Conservation (phyloP, 768 basidiomycete species). For the Coprinopsis strossmayeri region DNA sequence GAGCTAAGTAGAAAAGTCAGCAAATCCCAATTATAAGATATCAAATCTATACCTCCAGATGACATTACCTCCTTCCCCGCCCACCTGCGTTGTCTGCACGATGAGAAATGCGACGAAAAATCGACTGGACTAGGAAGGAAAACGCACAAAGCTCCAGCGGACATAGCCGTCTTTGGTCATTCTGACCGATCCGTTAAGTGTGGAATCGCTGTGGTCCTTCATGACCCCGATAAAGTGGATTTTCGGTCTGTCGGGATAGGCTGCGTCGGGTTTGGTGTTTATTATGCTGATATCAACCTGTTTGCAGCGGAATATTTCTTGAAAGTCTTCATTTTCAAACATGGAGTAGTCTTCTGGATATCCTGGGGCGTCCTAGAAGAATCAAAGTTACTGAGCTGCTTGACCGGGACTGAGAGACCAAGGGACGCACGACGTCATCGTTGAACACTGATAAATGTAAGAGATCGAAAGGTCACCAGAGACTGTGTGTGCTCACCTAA, state of each 20-base stretch:
- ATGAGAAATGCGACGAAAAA: background rate
- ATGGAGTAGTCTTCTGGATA: slow-evolving; percentile 30
- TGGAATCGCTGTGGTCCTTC: slow-evolving; percentile 33
- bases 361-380: slow-evolving; percentile 1
- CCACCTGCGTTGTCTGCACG: slow-evolving; percentile 31
- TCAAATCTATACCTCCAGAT: slow-evolving; percentile 46
- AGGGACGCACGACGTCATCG: slow-evolving; percentile 22
- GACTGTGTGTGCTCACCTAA: slow-evolving; percentile 42
- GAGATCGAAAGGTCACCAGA: slow-evolving; percentile 8
- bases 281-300: slow-evolving; percentile 39
- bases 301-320: slow-evolving; percentile 46
- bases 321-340: slow-evolving; percentile 44
- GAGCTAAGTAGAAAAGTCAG: slow-evolving; percentile 30
- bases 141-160: slow-evolving; percentile 59
- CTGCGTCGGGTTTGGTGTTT: slow-evolving; percentile 34
- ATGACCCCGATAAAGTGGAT: slow-evolving; percentile 51
- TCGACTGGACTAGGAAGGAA: background rate
- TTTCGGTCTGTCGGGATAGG: slow-evolving; percentile 43
- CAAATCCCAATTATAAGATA: background rate
- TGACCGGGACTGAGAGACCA: too few species aligned
- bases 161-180: slow-evolving; percentile 53
- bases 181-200: slow-evolving; percentile 46
- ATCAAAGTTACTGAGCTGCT: background rate
- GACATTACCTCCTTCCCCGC: slow-evolving; percentile 43
- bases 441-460: slow-evolving; percentile 39